Conservation (phyloP, 2,329 filamentous ascomycete genomes). For the Ramichloridium luteum region DNA sequence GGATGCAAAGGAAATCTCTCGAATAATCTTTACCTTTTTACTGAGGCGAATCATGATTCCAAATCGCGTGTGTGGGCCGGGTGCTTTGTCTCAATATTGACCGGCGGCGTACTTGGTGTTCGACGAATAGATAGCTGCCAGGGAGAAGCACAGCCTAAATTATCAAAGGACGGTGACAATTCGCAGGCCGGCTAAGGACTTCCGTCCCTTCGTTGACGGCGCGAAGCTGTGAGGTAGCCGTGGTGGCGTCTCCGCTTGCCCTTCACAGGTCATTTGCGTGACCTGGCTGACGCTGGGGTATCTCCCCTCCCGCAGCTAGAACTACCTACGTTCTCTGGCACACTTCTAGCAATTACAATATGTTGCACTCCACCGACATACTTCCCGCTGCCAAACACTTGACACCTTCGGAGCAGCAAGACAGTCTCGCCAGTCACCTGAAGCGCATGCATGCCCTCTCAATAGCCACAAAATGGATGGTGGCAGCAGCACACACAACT, state of each 20-base stretch:
- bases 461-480: conserved; percentile 6
- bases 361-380: conserved; percentile 1
- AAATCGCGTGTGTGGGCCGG: no score
- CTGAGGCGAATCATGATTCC: background rate
- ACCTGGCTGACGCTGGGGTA: no score
- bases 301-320: no score
- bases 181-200: no score
- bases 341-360: background rate
- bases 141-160: background rate
- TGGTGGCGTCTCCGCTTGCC: no score
- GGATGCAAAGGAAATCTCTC: background rate
- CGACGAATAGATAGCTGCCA: background rate
- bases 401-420: no score
- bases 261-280: no score
- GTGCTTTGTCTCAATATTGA: background rate
- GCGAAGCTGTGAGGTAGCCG: no score
- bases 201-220: no score
- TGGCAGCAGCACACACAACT: conserved; percentile 2
- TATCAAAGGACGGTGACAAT: no score
- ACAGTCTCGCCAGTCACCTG: no score
- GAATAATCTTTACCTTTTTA: background rate
- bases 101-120: background rate
- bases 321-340: background rate
- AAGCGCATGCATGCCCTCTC: background rate
- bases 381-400: background rate